Percentiles rank a stretch among this genome's conserved stretches.
phyloP scores from a whole-genome alignment of 116 monocot genomes.

The Thalassia testudinum region DNA sequence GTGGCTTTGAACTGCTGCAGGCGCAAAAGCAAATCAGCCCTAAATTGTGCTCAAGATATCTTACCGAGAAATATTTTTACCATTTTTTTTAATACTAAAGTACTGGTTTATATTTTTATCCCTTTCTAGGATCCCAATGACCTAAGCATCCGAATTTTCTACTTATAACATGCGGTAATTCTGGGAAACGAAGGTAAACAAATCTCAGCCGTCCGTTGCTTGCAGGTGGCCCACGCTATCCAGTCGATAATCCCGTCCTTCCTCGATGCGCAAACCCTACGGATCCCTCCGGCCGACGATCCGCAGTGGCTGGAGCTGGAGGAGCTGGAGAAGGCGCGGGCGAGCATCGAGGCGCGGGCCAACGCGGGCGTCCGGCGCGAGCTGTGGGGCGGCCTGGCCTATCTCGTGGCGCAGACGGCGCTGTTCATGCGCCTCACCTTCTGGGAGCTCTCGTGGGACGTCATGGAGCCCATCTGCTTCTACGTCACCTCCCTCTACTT shows the following conservation, averaged over 20 bases:
- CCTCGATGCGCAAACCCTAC: neutral
- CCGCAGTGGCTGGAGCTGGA: constrained; percentile 6
- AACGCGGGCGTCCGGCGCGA: constrained; percentile 5
- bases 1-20: no score
- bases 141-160: no score
- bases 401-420: constrained; percentile 8
- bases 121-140: no score
- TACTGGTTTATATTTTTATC: no score
- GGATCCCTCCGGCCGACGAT: neutral
- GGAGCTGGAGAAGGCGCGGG: constrained; percentile 9
- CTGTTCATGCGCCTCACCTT: constrained; percentile 18
- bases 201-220: constrained; percentile 3
- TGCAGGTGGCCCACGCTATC: constrained; percentile 15
- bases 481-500: constrained; percentile 17
- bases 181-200: neutral
- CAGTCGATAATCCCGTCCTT: constrained; percentile 6
- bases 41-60: no score
- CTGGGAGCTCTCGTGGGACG: constrained; percentile 22
- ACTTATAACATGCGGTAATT: no score
- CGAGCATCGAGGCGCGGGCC: constrained; percentile 9
- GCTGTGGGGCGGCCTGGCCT: constrained; percentile 21
- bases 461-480: constrained; percentile 17
- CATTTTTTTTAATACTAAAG: no score
- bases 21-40: no score
- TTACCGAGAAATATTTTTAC: no score